These are phyloP conservation scores for Austropuccinia psidii DNA, from an alignment of 1,284 basidiomycete species.

Conservation along the genomic window DNA sequence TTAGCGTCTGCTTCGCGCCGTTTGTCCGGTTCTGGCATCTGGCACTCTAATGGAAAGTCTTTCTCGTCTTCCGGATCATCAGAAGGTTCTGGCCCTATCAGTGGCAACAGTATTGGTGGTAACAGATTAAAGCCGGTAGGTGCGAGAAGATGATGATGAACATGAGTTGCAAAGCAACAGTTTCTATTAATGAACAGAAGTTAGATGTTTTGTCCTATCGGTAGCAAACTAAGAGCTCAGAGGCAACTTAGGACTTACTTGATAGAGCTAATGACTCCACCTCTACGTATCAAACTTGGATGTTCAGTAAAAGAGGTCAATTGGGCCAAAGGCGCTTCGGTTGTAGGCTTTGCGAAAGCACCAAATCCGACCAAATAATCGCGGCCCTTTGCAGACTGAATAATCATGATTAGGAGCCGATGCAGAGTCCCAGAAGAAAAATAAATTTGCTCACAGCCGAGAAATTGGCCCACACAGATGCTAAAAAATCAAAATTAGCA, in stretches of 20 bases:
- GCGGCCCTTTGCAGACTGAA: conserved; percentile 60
- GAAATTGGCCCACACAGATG: conserved; percentile 84
- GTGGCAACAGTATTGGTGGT: conserved; percentile 73
- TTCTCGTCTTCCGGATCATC: conserved; percentile 66
- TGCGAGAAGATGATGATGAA: conserved; percentile 62
- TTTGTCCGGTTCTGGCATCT: conserved; percentile 80
- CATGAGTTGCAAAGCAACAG: conserved; percentile 62
- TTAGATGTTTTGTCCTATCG: background rate
- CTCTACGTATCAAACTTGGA: conserved; percentile 69
- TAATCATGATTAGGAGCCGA: background rate
- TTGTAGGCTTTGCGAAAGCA: conserved; percentile 47
- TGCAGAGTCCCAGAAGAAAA: conserved; percentile 1
- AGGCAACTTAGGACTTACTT: conserved; percentile 56
- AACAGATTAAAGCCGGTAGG: conserved; percentile 56
- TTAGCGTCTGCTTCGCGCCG: conserved; percentile 70
- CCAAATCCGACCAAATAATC: conserved; percentile 62
- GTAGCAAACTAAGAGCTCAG: background rate
- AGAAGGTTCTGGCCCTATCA: conserved; percentile 72
- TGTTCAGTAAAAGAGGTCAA: conserved; percentile 82
- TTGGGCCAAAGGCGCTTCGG: conserved; percentile 73
- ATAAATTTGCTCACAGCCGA: conserved; percentile 57
- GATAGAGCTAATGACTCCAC: conserved; percentile 73
- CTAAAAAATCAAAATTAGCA: conserved; percentile 66
- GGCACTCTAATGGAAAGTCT: conserved; percentile 69
- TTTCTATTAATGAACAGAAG: conserved; percentile 54